Percentiles rank a stretch among this genome's conserved stretches.
Conservation (phyloP, 768 basidiomycete genomes). For the Hypholoma sublateritium region DNA sequence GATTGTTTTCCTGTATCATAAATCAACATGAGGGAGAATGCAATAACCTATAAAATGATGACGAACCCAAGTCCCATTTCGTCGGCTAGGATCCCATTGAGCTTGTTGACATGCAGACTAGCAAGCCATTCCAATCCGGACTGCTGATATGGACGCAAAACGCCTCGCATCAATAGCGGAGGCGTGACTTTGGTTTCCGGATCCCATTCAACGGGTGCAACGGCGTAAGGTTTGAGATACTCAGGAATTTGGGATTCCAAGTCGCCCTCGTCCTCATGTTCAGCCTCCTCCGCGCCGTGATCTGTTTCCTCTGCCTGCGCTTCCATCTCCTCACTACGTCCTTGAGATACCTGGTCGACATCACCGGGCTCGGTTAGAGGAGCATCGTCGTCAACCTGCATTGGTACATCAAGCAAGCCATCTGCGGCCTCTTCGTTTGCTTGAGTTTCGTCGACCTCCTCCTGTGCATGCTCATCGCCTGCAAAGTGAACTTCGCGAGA, state of each 20-base stretch:
- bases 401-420: not conserved
- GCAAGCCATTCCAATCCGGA: slow-evolving; percentile 94
- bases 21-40: not conserved
- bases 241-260: slow-evolving; percentile 38
- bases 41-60: not conserved
- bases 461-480: not conserved
- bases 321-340: not conserved
- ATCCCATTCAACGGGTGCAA: slow-evolving; percentile 71
- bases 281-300: not conserved
- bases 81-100: slow-evolving; percentile 86
- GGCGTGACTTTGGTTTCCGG: slow-evolving; percentile 55
- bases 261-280: slow-evolving; percentile 12
- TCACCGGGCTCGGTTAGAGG: not conserved
- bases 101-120: slow-evolving; percentile 74
- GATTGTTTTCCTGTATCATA: slow-evolving; percentile 76
- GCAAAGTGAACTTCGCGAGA: slow-evolving; percentile 2
- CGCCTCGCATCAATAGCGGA: slow-evolving; percentile 80
- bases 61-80: slow-evolving; percentile 94
- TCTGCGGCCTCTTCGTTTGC: not conserved
- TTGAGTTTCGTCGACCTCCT: not conserved
- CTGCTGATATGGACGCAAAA: slow-evolving; percentile 90
- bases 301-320: slow-evolving; percentile 6
- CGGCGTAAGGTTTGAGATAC: slow-evolving; percentile 69
- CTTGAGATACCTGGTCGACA: slow-evolving; percentile 3
- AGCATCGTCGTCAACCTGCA: not conserved